These are phyloP conservation scores for Xerocomellus intermedius DNA, from an alignment of 768 basidiomycete species.

Conservation along the genomic window DNA sequence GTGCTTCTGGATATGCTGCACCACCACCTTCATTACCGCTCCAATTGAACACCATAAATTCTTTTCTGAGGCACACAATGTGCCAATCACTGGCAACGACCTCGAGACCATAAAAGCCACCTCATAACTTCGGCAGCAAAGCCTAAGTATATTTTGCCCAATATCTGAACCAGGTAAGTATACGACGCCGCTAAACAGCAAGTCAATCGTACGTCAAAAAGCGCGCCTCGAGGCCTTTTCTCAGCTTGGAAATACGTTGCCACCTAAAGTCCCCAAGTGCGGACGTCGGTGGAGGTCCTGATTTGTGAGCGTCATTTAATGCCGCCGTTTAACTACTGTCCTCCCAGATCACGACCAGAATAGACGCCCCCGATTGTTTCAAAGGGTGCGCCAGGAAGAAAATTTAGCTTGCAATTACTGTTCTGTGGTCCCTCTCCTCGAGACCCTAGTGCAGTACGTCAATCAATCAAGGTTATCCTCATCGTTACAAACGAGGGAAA, in stretches of 20 bases:
- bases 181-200: neutral
- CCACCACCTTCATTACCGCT: neutral
- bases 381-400: neutral
- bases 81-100: neutral
- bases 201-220: neutral
- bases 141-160: too few species aligned
- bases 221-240: neutral
- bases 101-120: neutral
- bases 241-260: neutral
- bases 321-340: neutral
- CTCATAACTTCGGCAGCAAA: slow-evolving; percentile 4
- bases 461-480: slow-evolving; percentile 10
- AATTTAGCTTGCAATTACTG: neutral
- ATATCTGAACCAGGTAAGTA: too few species aligned
- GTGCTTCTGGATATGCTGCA: neutral
- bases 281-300: neutral
- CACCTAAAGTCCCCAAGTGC: slow-evolving; percentile 1
- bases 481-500: slow-evolving; percentile 16
- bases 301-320: neutral
- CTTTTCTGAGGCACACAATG: neutral
- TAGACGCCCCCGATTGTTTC: neutral
- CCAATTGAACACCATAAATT: neutral
- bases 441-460: neutral
- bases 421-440: neutral
- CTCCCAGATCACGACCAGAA: neutral